Conservation (phyloP, 2,329 filamentous ascomycete genomes). For the Monosporascus cannonballus region DNA sequence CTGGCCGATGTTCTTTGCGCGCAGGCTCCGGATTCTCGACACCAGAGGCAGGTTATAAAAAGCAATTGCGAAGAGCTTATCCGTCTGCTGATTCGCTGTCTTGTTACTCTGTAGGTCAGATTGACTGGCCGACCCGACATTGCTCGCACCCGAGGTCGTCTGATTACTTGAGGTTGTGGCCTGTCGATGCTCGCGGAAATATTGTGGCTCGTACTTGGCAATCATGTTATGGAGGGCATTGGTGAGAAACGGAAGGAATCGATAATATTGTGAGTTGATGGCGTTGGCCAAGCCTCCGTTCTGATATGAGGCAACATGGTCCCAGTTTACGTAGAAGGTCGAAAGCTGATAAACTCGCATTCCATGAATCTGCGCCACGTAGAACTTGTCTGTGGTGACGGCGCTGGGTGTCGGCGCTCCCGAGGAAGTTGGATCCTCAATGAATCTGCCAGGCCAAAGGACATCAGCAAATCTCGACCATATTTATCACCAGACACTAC, state of each 20-base stretch:
- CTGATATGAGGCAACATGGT: constrained; percentile 71
- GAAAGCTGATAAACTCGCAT: constrained; percentile 71
- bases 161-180: constrained; percentile 68
- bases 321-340: constrained; percentile 82
- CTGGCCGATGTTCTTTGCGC: constrained; percentile 86
- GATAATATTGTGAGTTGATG: constrained; percentile 87
- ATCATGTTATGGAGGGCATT: constrained; percentile 88
- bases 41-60: constrained; percentile 91
- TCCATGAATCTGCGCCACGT: constrained; percentile 75
- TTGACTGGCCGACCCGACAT: constrained; percentile 55
- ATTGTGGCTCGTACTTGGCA: constrained; percentile 87
- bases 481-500: neutral
- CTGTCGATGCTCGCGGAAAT: constrained; percentile 89
- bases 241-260: constrained; percentile 87
- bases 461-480: neutral
- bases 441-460: constrained; percentile 40
- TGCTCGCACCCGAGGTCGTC: constrained; percentile 61
- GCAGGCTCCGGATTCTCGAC: constrained; percentile 76
- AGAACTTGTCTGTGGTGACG: constrained; percentile 73
- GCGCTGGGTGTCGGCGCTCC: constrained; percentile 62
- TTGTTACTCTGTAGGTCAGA: constrained; percentile 62
- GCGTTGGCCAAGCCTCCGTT: constrained; percentile 79
- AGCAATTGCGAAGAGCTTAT: constrained; percentile 88
- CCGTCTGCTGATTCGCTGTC: constrained; percentile 88
- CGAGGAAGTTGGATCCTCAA: constrained; percentile 62